Evolutionary conservation across 148 eudicot species (phyloP).

Genomic region (Suaeda aralocaspica): DNA sequence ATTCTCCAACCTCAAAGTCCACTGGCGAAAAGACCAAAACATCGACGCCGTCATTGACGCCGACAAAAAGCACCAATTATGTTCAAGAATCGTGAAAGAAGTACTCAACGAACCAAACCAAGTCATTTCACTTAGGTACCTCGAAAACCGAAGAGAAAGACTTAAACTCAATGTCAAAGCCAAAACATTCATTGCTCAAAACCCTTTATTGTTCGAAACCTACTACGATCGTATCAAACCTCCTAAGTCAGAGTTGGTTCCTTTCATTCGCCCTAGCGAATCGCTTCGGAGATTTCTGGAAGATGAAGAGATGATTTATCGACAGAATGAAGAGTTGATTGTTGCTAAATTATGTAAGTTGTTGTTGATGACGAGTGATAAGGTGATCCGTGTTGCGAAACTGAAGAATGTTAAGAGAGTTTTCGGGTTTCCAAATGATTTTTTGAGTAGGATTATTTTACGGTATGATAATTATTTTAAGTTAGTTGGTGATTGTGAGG

Average conservation of each 20-base stretch:
- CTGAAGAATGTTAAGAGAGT: constrained; percentile 70
- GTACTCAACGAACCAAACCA: constrained; percentile 73
- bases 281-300: constrained; percentile 40
- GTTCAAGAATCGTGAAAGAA: constrained; percentile 64
- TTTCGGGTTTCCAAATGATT: constrained; percentile 77
- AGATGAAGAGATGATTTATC: constrained; percentile 41
- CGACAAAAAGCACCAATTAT: constrained; percentile 59
- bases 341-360: constrained; percentile 61
- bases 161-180: constrained; percentile 42
- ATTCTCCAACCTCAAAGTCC: constrained; percentile 65
- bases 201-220: constrained; percentile 58
- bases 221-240: constrained; percentile 65
- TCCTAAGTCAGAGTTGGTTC: constrained; percentile 55
- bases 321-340: constrained; percentile 42
- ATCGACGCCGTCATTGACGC: constrained; percentile 62
- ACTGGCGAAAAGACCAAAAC: constrained; percentile 62
- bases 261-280: constrained; percentile 45
- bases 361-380: constrained; percentile 73
- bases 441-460: constrained; percentile 46
- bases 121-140: constrained; percentile 52
- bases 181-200: constrained; percentile 43
- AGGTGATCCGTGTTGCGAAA: constrained; percentile 57
- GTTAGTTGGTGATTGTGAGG: constrained; percentile 44
- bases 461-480: constrained; percentile 53
- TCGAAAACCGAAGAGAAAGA: constrained; percentile 59